Evolutionary conservation across 2,329 filamentous ascomycete genomes (phyloP).

Genomic region (Neopestalotiopsis rosae): DNA sequence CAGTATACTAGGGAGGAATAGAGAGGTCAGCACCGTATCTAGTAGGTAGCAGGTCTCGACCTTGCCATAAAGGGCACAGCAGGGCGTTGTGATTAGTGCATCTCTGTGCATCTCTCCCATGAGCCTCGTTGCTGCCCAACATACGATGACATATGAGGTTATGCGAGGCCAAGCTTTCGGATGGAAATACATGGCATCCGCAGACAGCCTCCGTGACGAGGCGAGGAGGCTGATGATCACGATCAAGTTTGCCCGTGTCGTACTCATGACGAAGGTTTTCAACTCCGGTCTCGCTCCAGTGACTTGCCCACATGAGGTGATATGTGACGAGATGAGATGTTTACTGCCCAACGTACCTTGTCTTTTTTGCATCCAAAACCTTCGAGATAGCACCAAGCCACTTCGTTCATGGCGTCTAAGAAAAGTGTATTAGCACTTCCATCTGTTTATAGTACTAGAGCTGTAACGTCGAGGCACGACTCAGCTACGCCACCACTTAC

Average conservation of each 20-base stretch:
- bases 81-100: conserved; percentile 10
- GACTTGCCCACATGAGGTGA: conserved; percentile 24
- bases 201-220: background rate
- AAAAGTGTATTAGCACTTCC: background rate
- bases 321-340: conserved; percentile 29
- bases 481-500: conserved; percentile 49
- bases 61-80: conserved; percentile 21
- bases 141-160: conserved; percentile 24
- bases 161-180: background rate
- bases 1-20: conserved; percentile 62
- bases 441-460: background rate
- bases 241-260: background rate
- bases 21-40: conserved; percentile 56
- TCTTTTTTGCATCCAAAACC: conserved; percentile 98
- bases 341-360: conserved; percentile 73
- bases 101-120: conserved; percentile 14
- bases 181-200: background rate
- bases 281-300: background rate
- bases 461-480: background rate
- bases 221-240: conserved; percentile 13
- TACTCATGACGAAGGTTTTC: background rate
- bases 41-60: conserved; percentile 32
- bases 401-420: conserved; percentile 94
- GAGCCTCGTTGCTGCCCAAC: conserved; percentile 49
- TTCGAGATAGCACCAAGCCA: conserved; percentile 92